Evolutionary conservation across 2,329 filamentous ascomycete genomes (phyloP), one percentile per base, ranked within the genome.

Genomic region (Talaromyces rugulosus): DNA sequence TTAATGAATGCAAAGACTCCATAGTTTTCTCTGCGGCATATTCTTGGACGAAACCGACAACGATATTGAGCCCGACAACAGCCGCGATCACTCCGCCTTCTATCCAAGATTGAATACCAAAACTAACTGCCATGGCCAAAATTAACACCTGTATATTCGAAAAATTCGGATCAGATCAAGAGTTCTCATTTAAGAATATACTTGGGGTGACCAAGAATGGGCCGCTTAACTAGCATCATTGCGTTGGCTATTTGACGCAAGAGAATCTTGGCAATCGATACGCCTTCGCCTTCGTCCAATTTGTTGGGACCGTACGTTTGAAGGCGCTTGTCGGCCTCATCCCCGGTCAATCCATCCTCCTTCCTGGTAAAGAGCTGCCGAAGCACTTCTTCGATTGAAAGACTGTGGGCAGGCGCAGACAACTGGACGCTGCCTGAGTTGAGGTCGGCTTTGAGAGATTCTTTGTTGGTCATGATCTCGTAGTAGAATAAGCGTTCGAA

Each of bases 111-210:
- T 78, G 71, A 42, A 85, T 82, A 53, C 81, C 83, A 68, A 82
- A 83, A 65, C 80, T 82, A 56, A 83, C 78, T 63, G 85, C 86
- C 86, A 90, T 90, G 70, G 89, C 89, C 70, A 90, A 85, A 92
- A n/a, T 81, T 68, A 92, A 85, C 65, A 90, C 88, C 88, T 90
- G 65, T 9, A 8, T 12, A 30, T 55, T 33, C 30, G 34, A 53
- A 47, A 36, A 31, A 28, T 30, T 56, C 34, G 52, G 59, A 60
- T 60, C 59, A 60, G 59, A 60, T 60, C 40, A 42, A 55, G 53
- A 11, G 28, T 14, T 60, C 58, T 56, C 58, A 60, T 44, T 60
- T 27, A 12, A 58, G 40, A 55, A 60, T 44, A 9, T 34, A 34
- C 58, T 55, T 60, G 44, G 31, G 51, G 34, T 34, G 44, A 40